These are phyloP conservation scores for Rhizomucor miehei DNA, from an alignment of 371 early-diverging fungal genomes.

Conservation along the genomic window DNA sequence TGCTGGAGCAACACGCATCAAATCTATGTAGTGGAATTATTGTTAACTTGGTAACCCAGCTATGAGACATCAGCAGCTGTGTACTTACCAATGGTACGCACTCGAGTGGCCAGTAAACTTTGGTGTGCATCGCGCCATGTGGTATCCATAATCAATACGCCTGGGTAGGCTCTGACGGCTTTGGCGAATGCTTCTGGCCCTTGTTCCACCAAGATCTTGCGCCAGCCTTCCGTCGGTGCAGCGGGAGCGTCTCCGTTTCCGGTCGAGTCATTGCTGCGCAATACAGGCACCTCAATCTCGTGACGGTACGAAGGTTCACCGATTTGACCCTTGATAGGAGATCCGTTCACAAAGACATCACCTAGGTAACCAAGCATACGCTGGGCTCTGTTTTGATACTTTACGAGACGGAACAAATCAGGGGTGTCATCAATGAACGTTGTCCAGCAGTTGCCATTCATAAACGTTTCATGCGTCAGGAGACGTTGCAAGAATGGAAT, in stretches of 20 bases:
- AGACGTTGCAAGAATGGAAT: slow-evolving; percentile 89
- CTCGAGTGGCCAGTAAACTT: slow-evolving; percentile 89
- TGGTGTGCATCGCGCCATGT: slow-evolving; percentile 97
- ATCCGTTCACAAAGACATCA: slow-evolving; percentile 91
- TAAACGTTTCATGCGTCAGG: slow-evolving; percentile 76
- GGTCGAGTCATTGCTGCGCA: slow-evolving; percentile 42
- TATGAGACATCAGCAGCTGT: too few relatives aligned
- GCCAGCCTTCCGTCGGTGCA: slow-evolving; percentile 81
- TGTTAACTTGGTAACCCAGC: too few relatives aligned
- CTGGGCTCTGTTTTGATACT: slow-evolving; percentile 82
- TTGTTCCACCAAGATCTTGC: slow-evolving; percentile 77
- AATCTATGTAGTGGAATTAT: slow-evolving; percentile 30
- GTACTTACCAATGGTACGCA: slow-evolving; percentile 78
- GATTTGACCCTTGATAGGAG: slow-evolving; percentile 86
- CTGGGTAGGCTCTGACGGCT: slow-evolving; percentile 84
- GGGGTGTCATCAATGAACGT: slow-evolving; percentile 97
- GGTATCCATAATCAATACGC: slow-evolving; percentile 89
- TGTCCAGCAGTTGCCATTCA: slow-evolving; percentile 85
- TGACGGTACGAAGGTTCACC: slow-evolving; percentile 60
- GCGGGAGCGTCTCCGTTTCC: slow-evolving; percentile 44
- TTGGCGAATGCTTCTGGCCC: slow-evolving; percentile 90
- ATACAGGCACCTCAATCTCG: slow-evolving; percentile 58
- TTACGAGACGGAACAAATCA: slow-evolving; percentile 74
- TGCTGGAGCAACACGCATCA: slow-evolving; percentile 76
- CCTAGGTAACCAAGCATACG: slow-evolving; percentile 86